Conservation (phyloP, 192 early-diverging fungal species). For the Polychytrium aggregatum region DNA sequence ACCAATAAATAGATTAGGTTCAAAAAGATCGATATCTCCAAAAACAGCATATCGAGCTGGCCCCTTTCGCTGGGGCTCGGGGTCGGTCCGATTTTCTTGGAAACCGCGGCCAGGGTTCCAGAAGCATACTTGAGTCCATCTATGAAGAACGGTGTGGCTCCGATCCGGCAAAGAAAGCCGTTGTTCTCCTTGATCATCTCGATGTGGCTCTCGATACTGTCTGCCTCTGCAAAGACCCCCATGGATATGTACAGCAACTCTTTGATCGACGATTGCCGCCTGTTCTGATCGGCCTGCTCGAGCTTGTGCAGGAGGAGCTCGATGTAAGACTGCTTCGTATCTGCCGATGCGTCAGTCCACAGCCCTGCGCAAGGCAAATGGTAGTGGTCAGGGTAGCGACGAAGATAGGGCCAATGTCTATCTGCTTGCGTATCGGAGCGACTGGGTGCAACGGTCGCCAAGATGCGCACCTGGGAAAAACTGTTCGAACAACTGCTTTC, state of each 20-base stretch:
- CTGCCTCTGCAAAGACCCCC: slow-evolving; percentile 23
- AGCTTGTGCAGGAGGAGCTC: slow-evolving; percentile 45
- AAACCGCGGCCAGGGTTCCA: slow-evolving; percentile 32
- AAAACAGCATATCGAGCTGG: slow-evolving; percentile 26
- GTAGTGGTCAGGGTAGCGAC: no score
- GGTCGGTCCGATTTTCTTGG: neutral
- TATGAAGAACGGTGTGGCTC: slow-evolving; percentile 44
- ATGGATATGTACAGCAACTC: slow-evolving; percentile 55
- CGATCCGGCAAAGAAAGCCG: slow-evolving; percentile 40
- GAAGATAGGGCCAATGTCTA: no score
- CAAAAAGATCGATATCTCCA: slow-evolving; percentile 34
- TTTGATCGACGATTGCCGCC: slow-evolving; percentile 37
- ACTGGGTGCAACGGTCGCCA: no score
- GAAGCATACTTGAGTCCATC: slow-evolving; percentile 46
- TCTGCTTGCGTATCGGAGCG: no score
- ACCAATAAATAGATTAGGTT: slow-evolving; percentile 57
- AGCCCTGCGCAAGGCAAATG: no score
- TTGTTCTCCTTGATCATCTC: slow-evolving; percentile 45
- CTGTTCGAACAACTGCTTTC: slow-evolving; percentile 16
- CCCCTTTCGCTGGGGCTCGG: slow-evolving; percentile 11
- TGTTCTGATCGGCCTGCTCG: slow-evolving; percentile 34
- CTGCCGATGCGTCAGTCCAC: no score
- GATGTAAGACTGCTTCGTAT: slow-evolving; percentile 16
- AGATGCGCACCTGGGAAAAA: neutral
- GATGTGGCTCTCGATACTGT: slow-evolving; percentile 31